Evolutionary conservation across 352 stramenopile species (phyloP).

Genomic region (Pythium rishiriense): DNA sequence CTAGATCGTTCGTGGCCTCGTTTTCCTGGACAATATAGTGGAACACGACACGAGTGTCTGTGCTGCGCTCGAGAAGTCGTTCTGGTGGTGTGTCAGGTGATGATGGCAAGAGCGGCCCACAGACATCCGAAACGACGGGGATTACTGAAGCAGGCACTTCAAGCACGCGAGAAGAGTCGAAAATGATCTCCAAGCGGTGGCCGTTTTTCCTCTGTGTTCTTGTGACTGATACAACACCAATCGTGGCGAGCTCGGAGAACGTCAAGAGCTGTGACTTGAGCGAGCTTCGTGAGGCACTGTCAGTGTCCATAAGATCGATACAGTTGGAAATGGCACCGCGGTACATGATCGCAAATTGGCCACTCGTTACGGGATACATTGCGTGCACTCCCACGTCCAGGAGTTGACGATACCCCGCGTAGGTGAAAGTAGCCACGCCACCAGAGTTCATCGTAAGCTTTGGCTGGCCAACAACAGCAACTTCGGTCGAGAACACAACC

Average conservation of each 20-base stretch:
- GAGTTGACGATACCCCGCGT: conserved; percentile 55
- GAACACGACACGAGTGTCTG: conserved; percentile 50
- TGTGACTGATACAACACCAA: conserved; percentile 59
- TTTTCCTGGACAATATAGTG: conserved; percentile 49
- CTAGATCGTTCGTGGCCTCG: conserved; percentile 33
- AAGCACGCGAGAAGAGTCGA: conserved; percentile 45
- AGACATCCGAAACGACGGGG: conserved; percentile 48
- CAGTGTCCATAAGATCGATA: conserved; percentile 51
- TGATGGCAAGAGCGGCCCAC: conserved; percentile 44
- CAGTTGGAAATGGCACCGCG: conserved; percentile 38
- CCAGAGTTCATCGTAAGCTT: conserved; percentile 52
- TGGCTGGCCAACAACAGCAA: conserved; percentile 46
- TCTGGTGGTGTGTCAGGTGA: conserved; percentile 35
- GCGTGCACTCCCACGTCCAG: conserved; percentile 67
- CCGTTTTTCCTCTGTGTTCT: conserved; percentile 51
- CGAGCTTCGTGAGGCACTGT: conserved; percentile 41
- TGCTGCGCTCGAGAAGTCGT: conserved; percentile 37
- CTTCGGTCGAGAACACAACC: conserved; percentile 61
- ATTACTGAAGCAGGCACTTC: conserved; percentile 46
- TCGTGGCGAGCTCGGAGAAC: conserved; percentile 38
- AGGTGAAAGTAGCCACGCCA: conserved; percentile 48
- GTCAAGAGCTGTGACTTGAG: conserved; percentile 48
- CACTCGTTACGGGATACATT: conserved; percentile 48
- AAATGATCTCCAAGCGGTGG: conserved; percentile 53
- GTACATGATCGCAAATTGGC: conserved; percentile 66